Conservation (phyloP, 2,329 filamentous ascomycete species). For the Metarhizium rileyi region DNA sequence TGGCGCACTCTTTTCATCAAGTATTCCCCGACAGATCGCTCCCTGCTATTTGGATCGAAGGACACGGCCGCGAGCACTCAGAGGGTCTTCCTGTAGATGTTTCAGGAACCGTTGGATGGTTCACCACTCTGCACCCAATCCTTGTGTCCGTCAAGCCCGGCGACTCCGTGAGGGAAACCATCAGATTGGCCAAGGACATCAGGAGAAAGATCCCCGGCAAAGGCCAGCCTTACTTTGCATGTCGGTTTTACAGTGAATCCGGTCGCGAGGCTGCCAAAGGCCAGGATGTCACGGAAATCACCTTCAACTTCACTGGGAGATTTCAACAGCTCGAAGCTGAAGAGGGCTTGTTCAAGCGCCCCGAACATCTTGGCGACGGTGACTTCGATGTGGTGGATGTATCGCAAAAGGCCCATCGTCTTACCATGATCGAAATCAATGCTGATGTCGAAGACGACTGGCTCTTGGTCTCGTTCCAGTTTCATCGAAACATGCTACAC, state of each 20-base stretch:
- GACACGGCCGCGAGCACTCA: slow-evolving; percentile 29
- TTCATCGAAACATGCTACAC: slow-evolving; percentile 7
- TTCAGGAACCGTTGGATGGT: slow-evolving; percentile 34
- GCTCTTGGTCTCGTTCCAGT: slow-evolving; percentile 4
- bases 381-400: slow-evolving; percentile 2
- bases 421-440: slow-evolving; percentile 8
- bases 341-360: slow-evolving; percentile 12
- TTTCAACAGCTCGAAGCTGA: slow-evolving; percentile 33
- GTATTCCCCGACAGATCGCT: slow-evolving; percentile 23
- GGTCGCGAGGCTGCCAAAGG: slow-evolving; percentile 21
- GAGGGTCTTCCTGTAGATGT: slow-evolving; percentile 20
- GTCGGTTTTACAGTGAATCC: slow-evolving; percentile 19
- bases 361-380: not conserved
- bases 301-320: slow-evolving; percentile 37
- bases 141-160: slow-evolving; percentile 8
- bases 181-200: slow-evolving; percentile 23
- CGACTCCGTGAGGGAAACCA: slow-evolving; percentile 4
- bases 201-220: slow-evolving; percentile 24
- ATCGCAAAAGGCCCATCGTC: not conserved
- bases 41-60: slow-evolving; percentile 29
- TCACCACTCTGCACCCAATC: slow-evolving; percentile 31
- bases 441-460: slow-evolving; percentile 5
- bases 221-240: slow-evolving; percentile 28
- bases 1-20: slow-evolving; percentile 23
- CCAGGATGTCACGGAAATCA: slow-evolving; percentile 32